Conservation (phyloP, 2,329 filamentous ascomycete species). For the Gremmenia infestans region DNA sequence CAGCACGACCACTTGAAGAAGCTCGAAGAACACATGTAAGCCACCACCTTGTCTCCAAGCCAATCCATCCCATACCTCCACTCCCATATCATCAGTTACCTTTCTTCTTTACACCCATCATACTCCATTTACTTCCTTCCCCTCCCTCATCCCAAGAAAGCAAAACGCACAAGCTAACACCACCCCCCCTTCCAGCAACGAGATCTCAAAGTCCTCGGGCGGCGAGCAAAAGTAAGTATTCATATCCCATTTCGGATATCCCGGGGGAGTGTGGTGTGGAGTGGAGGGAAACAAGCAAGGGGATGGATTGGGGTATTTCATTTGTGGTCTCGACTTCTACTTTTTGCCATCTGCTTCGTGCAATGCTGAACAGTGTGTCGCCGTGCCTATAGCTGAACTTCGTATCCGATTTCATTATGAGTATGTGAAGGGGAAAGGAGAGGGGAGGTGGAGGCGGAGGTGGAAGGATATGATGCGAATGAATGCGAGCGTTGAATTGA, state of each 20-base stretch:
- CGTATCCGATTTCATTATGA: background rate
- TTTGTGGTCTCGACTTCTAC: background rate
- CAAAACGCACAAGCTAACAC: constrained; percentile 10
- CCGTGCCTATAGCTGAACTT: background rate
- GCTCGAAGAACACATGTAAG: constrained; percentile 82
- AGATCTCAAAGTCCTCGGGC: constrained; percentile 64
- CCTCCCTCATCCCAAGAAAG: background rate
- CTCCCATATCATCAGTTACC: background rate
- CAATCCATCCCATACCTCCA: background rate
- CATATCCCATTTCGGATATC: constrained; percentile 3
- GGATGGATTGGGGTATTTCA: background rate
- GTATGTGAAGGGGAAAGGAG: background rate
- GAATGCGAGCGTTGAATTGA: background rate
- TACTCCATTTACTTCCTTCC: background rate
- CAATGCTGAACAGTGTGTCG: constrained; percentile 7
- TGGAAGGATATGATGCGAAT: background rate
- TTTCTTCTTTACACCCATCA: too few relatives aligned
- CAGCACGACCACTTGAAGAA: constrained; percentile 81
- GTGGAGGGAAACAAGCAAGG: too few relatives aligned
- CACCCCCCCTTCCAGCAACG: constrained; percentile 51
- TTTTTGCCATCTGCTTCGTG: background rate
- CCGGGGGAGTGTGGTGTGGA: background rate
- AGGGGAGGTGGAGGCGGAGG: background rate
- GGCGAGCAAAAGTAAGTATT: constrained; percentile 33
- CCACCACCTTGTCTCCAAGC: background rate